Base-by-base conservation (phyloP, 192 early-diverging fungal species). In the Linnemannia schmuckeri region DNA sequence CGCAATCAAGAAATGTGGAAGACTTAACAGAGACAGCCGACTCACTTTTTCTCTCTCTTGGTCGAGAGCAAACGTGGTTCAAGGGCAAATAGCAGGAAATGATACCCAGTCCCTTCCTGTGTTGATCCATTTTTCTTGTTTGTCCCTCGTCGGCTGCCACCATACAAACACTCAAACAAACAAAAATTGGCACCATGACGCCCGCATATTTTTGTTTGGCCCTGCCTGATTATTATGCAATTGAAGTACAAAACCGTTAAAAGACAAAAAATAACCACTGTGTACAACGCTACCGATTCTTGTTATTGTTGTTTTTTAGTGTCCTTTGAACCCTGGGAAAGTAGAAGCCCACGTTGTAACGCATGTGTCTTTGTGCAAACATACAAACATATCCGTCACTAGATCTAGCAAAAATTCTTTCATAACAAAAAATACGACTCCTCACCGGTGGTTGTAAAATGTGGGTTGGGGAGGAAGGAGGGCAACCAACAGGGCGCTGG, bases 31-130 rank as follows among this genome's bases (percentile, higher is more conserved):
- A 57, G 61, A 66, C 27, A 33, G 27, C n/a, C 61, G 27, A 66
- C 8, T 13, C 61, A 1, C 30, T 66, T 17, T 22, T 22, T 52
- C 18, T 52, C 49, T 18, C 5, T 13, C 30, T 66, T 30, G 30
- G 30, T 66, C 61, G 61, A 66, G 61, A 66, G 61, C 61, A 66
- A 66, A 66, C 61, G 61, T 66, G 61, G 61, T 66, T 52, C 61
- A 66, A 66, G 61, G 12, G 33, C 30, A 66, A 66, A n/a, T 10
- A 27, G 30, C 4, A 61, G 27, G 61, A 35, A 30, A 66, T 27
- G 61, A 4, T 66, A n/a, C n/a, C n/a, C 33, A 2, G 6, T 66
- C 30, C 30, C 7, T 7, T 15, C 24, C 61, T 66, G 30, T 66
- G 24, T 27, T 33, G 61, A 27, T 66, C n/a, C 27, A 3, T 33